Conservation (phyloP, 768 basidiomycete species). For the Coprinopsis strossmayeri region DNA sequence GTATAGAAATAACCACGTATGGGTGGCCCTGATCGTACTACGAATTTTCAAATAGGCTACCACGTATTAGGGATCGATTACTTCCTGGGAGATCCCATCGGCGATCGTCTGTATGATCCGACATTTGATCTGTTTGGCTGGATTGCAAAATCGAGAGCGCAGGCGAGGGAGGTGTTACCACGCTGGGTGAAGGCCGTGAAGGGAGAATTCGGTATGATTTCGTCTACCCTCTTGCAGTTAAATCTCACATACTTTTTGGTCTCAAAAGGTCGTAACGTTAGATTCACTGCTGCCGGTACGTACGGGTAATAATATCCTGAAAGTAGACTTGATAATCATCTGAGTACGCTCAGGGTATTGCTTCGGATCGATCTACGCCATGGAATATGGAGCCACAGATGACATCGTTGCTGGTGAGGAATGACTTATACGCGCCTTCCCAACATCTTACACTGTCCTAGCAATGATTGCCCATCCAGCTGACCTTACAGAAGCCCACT, state of each 20-base stretch:
- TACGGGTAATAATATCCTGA: too few species aligned
- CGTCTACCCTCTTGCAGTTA: too few species aligned
- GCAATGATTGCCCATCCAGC: too few species aligned
- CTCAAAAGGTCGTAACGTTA: too few species aligned
- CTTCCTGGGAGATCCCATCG: constrained; percentile 54
- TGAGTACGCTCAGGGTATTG: constrained; percentile 47
- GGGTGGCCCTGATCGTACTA: not conserved
- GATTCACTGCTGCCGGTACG: too few species aligned
- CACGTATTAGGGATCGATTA: constrained; percentile 55
- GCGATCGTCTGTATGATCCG: too few species aligned
- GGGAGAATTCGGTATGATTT: too few species aligned
- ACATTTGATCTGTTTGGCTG: constrained; percentile 35
- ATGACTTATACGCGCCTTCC: constrained; percentile 49
- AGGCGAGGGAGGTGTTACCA: too few species aligned
- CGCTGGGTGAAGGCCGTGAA: too few species aligned
- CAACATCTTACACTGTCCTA: constrained; percentile 47
- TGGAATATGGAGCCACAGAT: constrained; percentile 39
- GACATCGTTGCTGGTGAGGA: constrained; percentile 39
- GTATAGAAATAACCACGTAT: not conserved
- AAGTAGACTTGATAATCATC: constrained; percentile 30
- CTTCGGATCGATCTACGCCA: constrained; percentile 47
- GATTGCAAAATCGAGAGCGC: too few species aligned
- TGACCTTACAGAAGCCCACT: too few species aligned
- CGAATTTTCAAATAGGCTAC: constrained; percentile 33
- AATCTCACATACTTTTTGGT: too few species aligned